A percentile compares a stretch with the other conserved stretches of the same genome.
Conservation (phyloP, 768 basidiomycete genomes). For the Leccinum aurantiacum region DNA sequence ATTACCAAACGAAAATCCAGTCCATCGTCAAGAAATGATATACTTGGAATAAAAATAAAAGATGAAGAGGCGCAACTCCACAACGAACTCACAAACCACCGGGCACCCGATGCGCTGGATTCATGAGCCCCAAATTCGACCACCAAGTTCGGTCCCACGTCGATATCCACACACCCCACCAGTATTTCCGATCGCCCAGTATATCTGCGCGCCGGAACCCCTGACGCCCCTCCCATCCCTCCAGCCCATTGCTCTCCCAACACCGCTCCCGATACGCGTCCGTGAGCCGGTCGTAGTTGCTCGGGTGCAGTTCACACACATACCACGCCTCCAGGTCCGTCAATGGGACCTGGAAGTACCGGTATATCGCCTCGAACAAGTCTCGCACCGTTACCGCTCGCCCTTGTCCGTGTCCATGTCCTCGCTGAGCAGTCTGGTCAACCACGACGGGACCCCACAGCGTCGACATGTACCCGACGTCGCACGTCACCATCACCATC, state of each 20-base stretch:
- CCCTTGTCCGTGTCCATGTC: background rate
- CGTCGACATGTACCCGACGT: conserved; percentile 22
- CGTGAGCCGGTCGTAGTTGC: conserved; percentile 16
- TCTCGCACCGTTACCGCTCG: conserved; percentile 41
- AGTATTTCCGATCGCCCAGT: conserved; percentile 45
- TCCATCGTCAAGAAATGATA: background rate
- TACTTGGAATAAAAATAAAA: background rate
- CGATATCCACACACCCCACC: conserved; percentile 41
- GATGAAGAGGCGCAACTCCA: background rate
- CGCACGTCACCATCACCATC: conserved; percentile 27
- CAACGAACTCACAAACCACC: background rate
- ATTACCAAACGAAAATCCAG: too few species aligned
- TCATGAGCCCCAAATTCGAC: conserved; percentile 45
- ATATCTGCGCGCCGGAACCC: conserved; percentile 48
- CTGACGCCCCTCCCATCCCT: conserved; percentile 32
- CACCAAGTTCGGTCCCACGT: conserved; percentile 40
- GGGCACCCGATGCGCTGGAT: conserved; percentile 15
- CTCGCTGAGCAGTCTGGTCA: conserved; percentile 21
- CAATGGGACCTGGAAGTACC: conserved; percentile 47
- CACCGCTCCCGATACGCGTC: conserved; percentile 37
- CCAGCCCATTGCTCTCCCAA: conserved; percentile 39
- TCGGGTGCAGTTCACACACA: conserved; percentile 18
- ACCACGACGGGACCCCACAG: conserved; percentile 54
- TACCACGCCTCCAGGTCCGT: conserved; percentile 31
- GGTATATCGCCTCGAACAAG: conserved; percentile 48